These are phyloP conservation scores for Astragalus glycyphyllos DNA, from an alignment of 306 rosid genomes.

Conservation along the genomic window DNA sequence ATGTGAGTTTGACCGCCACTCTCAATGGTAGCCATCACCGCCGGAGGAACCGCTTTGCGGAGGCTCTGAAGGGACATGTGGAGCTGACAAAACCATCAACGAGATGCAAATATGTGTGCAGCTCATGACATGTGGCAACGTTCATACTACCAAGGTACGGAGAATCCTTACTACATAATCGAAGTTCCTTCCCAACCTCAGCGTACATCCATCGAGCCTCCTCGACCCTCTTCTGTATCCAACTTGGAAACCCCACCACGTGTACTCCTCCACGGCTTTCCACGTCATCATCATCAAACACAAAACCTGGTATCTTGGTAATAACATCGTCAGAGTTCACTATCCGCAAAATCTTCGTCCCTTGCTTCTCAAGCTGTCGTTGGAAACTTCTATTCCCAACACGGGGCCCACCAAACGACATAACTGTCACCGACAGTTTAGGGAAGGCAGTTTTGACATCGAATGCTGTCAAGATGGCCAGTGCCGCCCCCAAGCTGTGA, in stretches of 20 bases:
- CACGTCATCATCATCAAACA: constrained; percentile 49
- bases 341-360: constrained; percentile 68
- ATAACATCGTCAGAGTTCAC: constrained; percentile 75
- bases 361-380: constrained; percentile 53
- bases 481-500: constrained; percentile 77
- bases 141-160: constrained; percentile 56
- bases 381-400: constrained; percentile 64
- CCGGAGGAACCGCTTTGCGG: constrained; percentile 46
- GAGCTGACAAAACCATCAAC: constrained; percentile 67
- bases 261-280: background rate
- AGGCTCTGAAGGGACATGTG: constrained; percentile 61
- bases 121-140: constrained; percentile 69
- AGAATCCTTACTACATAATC: constrained; percentile 67
- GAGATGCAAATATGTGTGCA: constrained; percentile 69
- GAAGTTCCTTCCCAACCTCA: constrained; percentile 74
- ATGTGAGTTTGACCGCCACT: too few species aligned
- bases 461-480: constrained; percentile 62
- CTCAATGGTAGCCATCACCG: background rate
- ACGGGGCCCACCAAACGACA: constrained; percentile 77
- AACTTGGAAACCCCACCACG: constrained; percentile 43
- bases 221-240: constrained; percentile 62
- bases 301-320: constrained; percentile 78
- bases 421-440: constrained; percentile 55
- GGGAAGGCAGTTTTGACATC: constrained; percentile 52
- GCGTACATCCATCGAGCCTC: constrained; percentile 63